phyloP scores from a whole-genome alignment of 257 asterid genomes.

The Haberlea rhodopensis region DNA sequence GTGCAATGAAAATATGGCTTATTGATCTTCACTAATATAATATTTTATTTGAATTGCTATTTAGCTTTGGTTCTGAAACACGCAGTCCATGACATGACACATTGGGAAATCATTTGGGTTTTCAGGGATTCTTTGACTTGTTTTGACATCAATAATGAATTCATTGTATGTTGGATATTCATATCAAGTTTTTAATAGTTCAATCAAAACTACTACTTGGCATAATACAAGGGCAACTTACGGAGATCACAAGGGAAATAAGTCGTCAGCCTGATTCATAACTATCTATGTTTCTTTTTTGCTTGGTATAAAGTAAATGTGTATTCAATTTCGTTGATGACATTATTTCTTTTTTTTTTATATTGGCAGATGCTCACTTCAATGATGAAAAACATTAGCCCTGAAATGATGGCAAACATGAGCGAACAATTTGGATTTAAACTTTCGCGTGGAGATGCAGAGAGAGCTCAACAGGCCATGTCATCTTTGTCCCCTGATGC shows the following conservation, averaged over 20 bases:
- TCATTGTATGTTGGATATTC: background rate
- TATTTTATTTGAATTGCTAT: too few species aligned
- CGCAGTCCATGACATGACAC: too few species aligned
- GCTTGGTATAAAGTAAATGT: background rate
- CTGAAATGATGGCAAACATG: slow-evolving; percentile 96
- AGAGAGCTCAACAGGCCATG: slow-evolving; percentile 97
- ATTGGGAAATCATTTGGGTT: too few species aligned
- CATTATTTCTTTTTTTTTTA: slow-evolving; percentile 17
- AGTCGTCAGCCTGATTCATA: background rate
- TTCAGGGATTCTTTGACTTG: too few species aligned
- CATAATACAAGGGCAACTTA: background rate
- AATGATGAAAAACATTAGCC: slow-evolving; percentile 83
- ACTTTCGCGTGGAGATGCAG: slow-evolving; percentile 96
- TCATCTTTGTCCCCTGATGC: slow-evolving; percentile 88
- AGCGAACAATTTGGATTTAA: slow-evolving; percentile 86
- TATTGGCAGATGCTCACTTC: slow-evolving; percentile 83
- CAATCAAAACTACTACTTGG: slow-evolving; percentile 1
- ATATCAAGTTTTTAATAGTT: background rate
- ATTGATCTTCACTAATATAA: background rate
- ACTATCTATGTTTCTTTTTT: slow-evolving; percentile 6
- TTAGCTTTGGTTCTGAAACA: too few species aligned
- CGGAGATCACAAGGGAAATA: slow-evolving; percentile 4
- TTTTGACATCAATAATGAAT: too few species aligned
- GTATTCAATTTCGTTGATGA: slow-evolving; percentile 14
- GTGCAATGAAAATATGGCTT: background rate